phyloP scores from a whole-genome alignment of 441 rosid genomes.

The Eruca vesicaria region DNA sequence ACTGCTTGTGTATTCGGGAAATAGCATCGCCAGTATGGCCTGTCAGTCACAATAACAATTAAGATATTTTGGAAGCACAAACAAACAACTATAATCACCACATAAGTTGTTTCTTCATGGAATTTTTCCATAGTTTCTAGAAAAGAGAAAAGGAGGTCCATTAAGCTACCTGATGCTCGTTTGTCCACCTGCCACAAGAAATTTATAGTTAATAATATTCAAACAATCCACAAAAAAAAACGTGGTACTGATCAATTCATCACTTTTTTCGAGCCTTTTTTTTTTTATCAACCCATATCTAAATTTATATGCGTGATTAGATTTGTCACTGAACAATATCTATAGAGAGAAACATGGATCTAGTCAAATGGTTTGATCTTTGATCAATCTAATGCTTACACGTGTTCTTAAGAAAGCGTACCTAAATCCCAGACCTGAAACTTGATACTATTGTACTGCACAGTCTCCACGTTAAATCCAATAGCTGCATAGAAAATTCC shows the following conservation, averaged over 20 bases:
- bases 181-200: slow-evolving; percentile 38
- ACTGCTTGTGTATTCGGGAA: slow-evolving; percentile 97
- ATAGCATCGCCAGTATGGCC: slow-evolving; percentile 99
- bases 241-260: neutral
- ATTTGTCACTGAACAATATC: no score
- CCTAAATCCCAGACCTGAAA: slow-evolving; percentile 98
- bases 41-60: slow-evolving; percentile 34
- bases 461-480: slow-evolving; percentile 51
- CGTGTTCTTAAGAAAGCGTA: slow-evolving; percentile 25
- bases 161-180: slow-evolving; percentile 37
- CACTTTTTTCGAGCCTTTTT: no score
- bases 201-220: neutral
- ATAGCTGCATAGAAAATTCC: slow-evolving; percentile 54
- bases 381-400: neutral
- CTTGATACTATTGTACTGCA: slow-evolving; percentile 72
- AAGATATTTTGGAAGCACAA: neutral
- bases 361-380: neutral
- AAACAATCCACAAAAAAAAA: neutral
- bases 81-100: neutral
- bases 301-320: no score
- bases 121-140: neutral
- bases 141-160: neutral
- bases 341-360: no score
- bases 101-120: neutral
- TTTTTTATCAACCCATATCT: no score